Evolutionary conservation across 169 alveolate species (phyloP).

Genomic region (Toxoplasma gondii): DNA sequence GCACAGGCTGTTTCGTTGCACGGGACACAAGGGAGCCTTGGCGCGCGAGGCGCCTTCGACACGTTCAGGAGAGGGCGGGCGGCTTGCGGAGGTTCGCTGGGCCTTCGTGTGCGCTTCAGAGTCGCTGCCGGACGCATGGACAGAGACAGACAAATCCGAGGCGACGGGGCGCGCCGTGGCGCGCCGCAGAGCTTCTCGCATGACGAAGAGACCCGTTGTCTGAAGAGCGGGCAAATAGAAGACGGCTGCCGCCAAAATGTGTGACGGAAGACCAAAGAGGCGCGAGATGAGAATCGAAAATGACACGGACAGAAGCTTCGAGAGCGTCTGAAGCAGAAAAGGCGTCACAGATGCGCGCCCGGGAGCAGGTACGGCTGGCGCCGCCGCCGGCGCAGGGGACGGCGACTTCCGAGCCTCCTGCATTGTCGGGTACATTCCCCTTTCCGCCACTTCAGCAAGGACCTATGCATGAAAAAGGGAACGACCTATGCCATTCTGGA

Average conservation of each 20-base stretch:
- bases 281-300: background rate
- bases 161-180: background rate
- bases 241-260: background rate
- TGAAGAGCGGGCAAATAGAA: background rate
- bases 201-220: background rate
- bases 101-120: too few relatives aligned
- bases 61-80: too few relatives aligned
- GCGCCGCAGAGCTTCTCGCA: background rate
- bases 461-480: too few relatives aligned
- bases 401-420: too few relatives aligned
- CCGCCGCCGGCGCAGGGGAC: background rate
- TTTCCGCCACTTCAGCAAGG: too few relatives aligned
- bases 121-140: too few relatives aligned
- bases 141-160: background rate
- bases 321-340: background rate
- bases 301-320: background rate
- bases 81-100: too few relatives aligned
- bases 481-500: too few relatives aligned
- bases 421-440: too few relatives aligned
- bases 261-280: background rate
- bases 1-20: background rate
- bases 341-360: background rate
- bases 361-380: background rate
- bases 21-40: too few relatives aligned
- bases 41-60: too few relatives aligned